A percentile compares a stretch with the other conserved stretches of the same genome.
These are phyloP conservation scores for Pythium dissotocum DNA, from an alignment of 352 stramenopile genomes.

Conservation along the genomic window DNA sequence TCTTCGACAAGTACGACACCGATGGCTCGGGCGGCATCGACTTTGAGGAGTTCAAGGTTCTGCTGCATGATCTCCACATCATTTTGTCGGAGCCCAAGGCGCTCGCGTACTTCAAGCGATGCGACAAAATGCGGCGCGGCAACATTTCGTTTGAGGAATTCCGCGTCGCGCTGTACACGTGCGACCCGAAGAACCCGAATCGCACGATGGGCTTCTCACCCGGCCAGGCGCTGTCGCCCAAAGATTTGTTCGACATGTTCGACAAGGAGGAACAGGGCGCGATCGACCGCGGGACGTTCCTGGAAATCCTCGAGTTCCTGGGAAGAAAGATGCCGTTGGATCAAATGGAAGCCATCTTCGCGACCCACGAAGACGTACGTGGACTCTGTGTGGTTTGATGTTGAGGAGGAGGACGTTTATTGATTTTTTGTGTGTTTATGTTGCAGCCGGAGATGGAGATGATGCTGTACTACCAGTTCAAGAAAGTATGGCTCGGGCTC, in stretches of 20 bases:
- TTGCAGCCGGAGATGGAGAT: constrained; percentile 65
- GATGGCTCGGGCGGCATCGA: constrained; percentile 79
- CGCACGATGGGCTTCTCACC: constrained; percentile 69
- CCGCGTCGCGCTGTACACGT: constrained; percentile 72
- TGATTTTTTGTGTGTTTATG: constrained; percentile 1
- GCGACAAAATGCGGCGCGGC: constrained; percentile 58
- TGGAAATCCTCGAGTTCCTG: constrained; percentile 69
- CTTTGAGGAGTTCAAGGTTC: constrained; percentile 74
- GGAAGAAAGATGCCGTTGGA: constrained; percentile 62
- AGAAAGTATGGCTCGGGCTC: constrained; percentile 66
- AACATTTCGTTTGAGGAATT: constrained; percentile 85
- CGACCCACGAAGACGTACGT: constrained; percentile 66
- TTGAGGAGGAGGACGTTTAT: background rate
- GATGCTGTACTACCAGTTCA: constrained; percentile 74
- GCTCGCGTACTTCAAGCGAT: constrained; percentile 78
- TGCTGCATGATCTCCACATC: constrained; percentile 61
- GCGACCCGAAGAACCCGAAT: constrained; percentile 75
- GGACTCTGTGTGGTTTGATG: background rate
- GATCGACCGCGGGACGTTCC: constrained; percentile 67
- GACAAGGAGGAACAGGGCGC: constrained; percentile 67
- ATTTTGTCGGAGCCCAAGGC: constrained; percentile 68
- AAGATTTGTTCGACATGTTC: constrained; percentile 85
- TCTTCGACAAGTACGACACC: constrained; percentile 84
- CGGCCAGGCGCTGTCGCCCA: constrained; percentile 65
- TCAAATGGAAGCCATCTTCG: constrained; percentile 68